Percentiles rank a stretch among this genome's conserved stretches.
Conservation (phyloP, 1,284 basidiomycete genomes). For the Trametes sp. region DNA sequence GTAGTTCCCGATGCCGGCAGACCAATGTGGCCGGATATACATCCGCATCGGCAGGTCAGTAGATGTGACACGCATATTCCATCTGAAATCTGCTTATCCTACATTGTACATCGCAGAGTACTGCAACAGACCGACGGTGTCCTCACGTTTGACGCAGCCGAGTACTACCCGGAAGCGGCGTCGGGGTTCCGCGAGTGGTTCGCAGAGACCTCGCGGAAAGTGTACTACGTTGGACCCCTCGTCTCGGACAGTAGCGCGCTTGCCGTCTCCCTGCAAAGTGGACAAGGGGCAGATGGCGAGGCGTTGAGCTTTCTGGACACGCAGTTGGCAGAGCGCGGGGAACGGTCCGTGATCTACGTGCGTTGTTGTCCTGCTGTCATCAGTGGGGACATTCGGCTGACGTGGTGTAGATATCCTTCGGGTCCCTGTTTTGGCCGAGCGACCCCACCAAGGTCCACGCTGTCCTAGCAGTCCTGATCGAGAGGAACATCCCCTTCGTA, state of each 20-base stretch:
- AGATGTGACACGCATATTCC: not conserved
- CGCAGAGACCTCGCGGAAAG: not conserved
- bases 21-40: slow-evolving; percentile 4
- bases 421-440: slow-evolving; percentile 28
- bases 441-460: slow-evolving; percentile 23
- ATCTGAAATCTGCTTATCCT: not conserved
- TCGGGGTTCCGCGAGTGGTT: slow-evolving; percentile 18
- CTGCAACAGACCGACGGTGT: slow-evolving; percentile 2
- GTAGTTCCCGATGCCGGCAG: not conserved
- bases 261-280: not conserved
- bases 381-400: too few species aligned
- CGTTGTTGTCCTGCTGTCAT: slow-evolving; percentile 6
- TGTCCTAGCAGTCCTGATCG: slow-evolving; percentile 24
- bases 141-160: slow-evolving; percentile 3
- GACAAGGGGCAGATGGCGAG: not conserved
- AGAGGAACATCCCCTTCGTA: slow-evolving; percentile 28
- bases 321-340: slow-evolving; percentile 23
- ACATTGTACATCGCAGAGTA: not conserved
- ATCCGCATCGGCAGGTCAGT: slow-evolving; percentile 1
- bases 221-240: not conserved
- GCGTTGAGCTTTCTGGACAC: slow-evolving; percentile 12
- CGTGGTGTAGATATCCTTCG: slow-evolving; percentile 33
- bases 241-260: not conserved
- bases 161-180: slow-evolving; percentile 9
- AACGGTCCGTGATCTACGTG: slow-evolving; percentile 34